A percentile compares a stretch with the other conserved stretches of the same genome.
These are phyloP conservation scores for Mycena rosella DNA, from an alignment of 768 basidiomycete genomes.

Conservation along the genomic window DNA sequence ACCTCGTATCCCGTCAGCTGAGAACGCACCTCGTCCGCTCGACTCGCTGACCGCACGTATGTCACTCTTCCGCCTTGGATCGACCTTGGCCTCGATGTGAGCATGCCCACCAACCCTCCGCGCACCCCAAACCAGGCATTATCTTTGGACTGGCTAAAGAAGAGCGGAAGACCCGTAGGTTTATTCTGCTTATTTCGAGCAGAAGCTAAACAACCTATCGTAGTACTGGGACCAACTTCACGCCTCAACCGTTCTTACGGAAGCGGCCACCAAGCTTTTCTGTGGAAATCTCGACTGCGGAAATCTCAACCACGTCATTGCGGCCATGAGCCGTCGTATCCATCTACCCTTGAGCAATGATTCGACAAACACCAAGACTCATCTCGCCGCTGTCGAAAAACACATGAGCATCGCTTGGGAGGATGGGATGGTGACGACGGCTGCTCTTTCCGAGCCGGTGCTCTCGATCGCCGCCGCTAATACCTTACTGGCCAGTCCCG, in stretches of 20 bases:
- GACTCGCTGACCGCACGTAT: background rate
- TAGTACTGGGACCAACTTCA: conserved; percentile 3
- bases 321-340: conserved; percentile 13
- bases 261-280: conserved; percentile 4
- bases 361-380: background rate
- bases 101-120: background rate
- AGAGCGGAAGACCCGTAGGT: conserved; percentile 7
- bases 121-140: background rate
- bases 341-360: conserved; percentile 4
- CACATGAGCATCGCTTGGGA: conserved; percentile 12
- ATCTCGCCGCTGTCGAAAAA: conserved; percentile 2
- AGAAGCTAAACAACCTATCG: background rate
- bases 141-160: background rate
- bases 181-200: background rate
- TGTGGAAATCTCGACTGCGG: background rate
- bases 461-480: conserved; percentile 9
- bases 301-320: background rate
- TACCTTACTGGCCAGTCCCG: background rate
- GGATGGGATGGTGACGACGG: conserved; percentile 11
- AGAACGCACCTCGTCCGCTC: background rate
- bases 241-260: background rate
- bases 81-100: conserved; percentile 3
- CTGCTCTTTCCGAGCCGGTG: conserved; percentile 9
- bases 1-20: background rate
- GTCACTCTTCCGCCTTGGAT: conserved; percentile 8